Percentiles rank a stretch among this genome's conserved stretches.
Conservation (phyloP, 495 filamentous ascomycete genomes). For the Talaromyces ruber region DNA sequence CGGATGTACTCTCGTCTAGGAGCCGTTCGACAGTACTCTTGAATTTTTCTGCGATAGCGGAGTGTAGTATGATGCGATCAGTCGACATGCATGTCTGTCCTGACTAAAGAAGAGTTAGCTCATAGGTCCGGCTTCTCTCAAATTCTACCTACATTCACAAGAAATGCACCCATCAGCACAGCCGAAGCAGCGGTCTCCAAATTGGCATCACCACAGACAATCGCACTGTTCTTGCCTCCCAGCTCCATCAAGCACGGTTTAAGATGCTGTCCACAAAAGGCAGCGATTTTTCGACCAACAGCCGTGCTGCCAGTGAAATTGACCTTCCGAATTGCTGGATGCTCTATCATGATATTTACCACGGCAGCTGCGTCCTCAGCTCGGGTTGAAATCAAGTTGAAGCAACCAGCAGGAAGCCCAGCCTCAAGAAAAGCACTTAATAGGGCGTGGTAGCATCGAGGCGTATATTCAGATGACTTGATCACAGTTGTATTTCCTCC, state of each 20-base stretch:
- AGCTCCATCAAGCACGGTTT: constrained; percentile 57
- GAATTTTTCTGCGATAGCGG: constrained; percentile 24
- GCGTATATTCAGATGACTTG: constrained; percentile 71
- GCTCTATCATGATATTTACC: constrained; percentile 47
- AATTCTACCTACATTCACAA: constrained; percentile 14
- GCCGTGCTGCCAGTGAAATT: constrained; percentile 54
- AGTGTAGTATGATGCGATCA: constrained; percentile 65
- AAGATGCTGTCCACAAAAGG: constrained; percentile 40
- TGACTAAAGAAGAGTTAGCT: constrained; percentile 14
- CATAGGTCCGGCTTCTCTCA: not conserved
- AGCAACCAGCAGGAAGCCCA: constrained; percentile 50
- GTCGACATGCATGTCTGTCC: constrained; percentile 92
- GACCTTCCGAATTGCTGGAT: constrained; percentile 49
- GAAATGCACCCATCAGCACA: constrained; percentile 40
- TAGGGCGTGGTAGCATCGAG: constrained; percentile 66
- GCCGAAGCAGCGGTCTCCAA: constrained; percentile 40
- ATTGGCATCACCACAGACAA: constrained; percentile 51
- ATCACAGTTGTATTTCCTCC: constrained; percentile 71
- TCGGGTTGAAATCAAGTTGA: constrained; percentile 45
- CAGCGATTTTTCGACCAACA: constrained; percentile 48
- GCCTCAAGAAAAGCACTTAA: constrained; percentile 64
- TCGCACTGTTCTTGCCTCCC: constrained; percentile 51
- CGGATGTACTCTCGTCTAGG: constrained; percentile 7
- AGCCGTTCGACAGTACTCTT: not conserved
- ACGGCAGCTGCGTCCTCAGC: constrained; percentile 45